Evolutionary conservation across 2,329 filamentous ascomycete genomes (phyloP).

Genomic region (Sporothrix euskadiensis): DNA sequence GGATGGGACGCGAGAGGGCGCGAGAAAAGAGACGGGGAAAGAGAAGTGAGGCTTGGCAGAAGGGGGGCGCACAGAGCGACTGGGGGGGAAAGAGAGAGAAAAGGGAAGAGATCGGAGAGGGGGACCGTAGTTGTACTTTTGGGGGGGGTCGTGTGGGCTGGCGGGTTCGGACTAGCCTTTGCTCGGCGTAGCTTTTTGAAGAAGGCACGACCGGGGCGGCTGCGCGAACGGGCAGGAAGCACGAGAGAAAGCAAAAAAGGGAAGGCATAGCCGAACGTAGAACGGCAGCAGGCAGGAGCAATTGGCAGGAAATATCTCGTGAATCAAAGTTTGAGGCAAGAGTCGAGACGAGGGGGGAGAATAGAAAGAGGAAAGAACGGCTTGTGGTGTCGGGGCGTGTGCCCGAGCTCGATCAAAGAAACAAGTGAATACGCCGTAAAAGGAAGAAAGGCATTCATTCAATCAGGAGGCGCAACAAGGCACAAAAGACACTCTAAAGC

Average conservation of each 20-base stretch:
- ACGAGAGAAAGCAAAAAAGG: neutral
- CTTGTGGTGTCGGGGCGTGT: neutral
- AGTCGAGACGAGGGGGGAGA: too few species aligned
- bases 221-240: slow-evolving; percentile 8
- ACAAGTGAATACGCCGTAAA: neutral
- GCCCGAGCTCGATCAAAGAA: neutral
- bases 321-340: too few species aligned
- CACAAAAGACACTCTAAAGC: neutral
- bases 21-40: too few species aligned
- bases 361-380: neutral
- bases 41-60: neutral
- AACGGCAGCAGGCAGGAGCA: neutral
- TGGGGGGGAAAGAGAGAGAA: neutral
- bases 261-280: neutral
- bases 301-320: neutral
- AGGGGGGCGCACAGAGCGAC: neutral
- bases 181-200: neutral
- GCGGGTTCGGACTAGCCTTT: neutral
- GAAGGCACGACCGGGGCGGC: slow-evolving; percentile 7
- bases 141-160: neutral
- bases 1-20: neutral
- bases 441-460: neutral
- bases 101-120: neutral
- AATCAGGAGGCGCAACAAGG: neutral
- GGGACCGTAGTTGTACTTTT: neutral